phyloP scores from a whole-genome alignment of 2,329 filamentous ascomycete species.

The Penicillium sp. region DNA sequence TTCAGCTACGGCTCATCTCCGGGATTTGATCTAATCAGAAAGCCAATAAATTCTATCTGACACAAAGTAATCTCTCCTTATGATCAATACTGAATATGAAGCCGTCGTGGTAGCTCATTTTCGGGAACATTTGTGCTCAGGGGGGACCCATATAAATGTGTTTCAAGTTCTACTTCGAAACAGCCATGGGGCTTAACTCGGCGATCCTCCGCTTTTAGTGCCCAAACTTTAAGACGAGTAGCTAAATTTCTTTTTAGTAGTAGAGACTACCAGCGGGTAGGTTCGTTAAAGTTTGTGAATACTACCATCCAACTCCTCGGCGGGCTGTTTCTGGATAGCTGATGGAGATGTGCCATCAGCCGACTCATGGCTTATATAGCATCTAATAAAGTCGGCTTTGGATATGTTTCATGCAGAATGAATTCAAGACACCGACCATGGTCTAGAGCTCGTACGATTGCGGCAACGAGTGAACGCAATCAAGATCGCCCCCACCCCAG shows the following conservation, averaged over 20 bases:
- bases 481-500: not conserved
- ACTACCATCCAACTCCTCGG: too few species aligned
- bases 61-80: not conserved
- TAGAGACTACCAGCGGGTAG: too few species aligned
- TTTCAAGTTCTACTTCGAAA: constrained; percentile 4
- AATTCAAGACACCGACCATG: not conserved
- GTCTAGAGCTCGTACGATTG: not conserved
- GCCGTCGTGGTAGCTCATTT: not conserved
- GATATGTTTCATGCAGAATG: too few species aligned
- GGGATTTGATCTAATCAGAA: not conserved
- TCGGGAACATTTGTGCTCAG: not conserved
- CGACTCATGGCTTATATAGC: too few species aligned
- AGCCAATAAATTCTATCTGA: not conserved
- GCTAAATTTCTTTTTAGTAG: too few species aligned
- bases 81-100: not conserved
- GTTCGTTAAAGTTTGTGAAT: too few species aligned
- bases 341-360: too few species aligned
- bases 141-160: constrained; percentile 1
- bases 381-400: too few species aligned
- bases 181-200: not conserved
- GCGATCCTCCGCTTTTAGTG: not conserved
- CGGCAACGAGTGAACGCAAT: not conserved
- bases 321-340: too few species aligned
- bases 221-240: too few species aligned
- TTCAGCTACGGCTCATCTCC: not conserved